Evolutionary conservation across 805 yeast genomes (phyloP).

Genomic region (Metschnikowia koreensis): DNA sequence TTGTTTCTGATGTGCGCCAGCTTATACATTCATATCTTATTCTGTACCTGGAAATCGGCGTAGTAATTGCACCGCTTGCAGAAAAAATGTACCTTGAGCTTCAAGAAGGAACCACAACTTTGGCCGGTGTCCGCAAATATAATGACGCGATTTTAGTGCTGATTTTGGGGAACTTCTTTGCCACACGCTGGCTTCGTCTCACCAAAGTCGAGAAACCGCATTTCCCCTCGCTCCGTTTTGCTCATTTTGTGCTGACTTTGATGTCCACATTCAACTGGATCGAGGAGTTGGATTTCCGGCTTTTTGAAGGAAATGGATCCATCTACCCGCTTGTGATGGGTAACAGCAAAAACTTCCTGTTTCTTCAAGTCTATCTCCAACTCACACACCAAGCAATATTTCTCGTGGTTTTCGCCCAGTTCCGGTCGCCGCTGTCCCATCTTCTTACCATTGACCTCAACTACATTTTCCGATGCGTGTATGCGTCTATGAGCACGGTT

Average conservation of each 20-base stretch:
- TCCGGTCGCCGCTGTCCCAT: conserved; percentile 10
- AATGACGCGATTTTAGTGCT: conserved; percentile 8
- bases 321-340: conserved; percentile 7
- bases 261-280: conserved; percentile 17
- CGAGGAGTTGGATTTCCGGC: conserved; percentile 12
- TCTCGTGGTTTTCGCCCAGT: conserved; percentile 15
- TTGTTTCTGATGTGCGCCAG: conserved; percentile 7
- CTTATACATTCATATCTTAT: conserved; percentile 14
- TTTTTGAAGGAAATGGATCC: conserved; percentile 6
- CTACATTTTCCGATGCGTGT: conserved; percentile 10
- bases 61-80: conserved; percentile 8
- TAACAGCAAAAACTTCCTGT: conserved; percentile 7
- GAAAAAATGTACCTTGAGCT: conserved; percentile 9
- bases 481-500: conserved; percentile 7
- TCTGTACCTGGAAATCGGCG: conserved; percentile 13
- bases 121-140: conserved; percentile 9
- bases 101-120: conserved; percentile 4
- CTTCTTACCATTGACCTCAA: conserved; percentile 10
- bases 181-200: conserved; percentile 15
- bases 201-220: conserved; percentile 15
- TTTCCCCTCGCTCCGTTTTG: conserved; percentile 17
- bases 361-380: conserved; percentile 8
- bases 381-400: conserved; percentile 14
- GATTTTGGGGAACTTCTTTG: conserved; percentile 10
- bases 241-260: conserved; percentile 14